phyloP scores from a whole-genome alignment of 768 basidiomycete genomes.

The Hypholoma sublateritium region DNA sequence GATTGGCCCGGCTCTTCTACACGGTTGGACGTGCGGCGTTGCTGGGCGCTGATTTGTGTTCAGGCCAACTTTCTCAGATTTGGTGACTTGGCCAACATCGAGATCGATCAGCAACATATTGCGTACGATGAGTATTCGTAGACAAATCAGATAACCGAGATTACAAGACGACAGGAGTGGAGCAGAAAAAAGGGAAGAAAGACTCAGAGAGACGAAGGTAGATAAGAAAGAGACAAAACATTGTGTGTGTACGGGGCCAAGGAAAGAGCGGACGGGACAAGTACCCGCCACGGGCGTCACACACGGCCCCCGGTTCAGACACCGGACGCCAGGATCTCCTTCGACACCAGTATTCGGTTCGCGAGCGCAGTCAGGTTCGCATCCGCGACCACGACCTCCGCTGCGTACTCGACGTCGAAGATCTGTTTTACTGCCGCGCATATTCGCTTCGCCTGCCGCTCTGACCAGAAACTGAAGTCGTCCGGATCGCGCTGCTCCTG shows the following conservation, averaged over 20 bases:
- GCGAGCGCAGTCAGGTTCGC: constrained; percentile 88
- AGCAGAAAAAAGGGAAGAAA: neutral
- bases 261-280: too few species aligned
- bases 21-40: neutral
- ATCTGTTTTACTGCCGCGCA: constrained; percentile 74
- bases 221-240: neutral
- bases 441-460: constrained; percentile 88
- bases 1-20: neutral
- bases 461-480: constrained; percentile 94
- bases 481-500: constrained; percentile 69
- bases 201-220: neutral
- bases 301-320: neutral
- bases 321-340: constrained; percentile 45
- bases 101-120: too few species aligned
- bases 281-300: neutral
- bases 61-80: neutral
- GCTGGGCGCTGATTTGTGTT: neutral
- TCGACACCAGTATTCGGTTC: constrained; percentile 79
- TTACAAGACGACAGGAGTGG: neutral
- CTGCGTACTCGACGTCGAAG: constrained; percentile 86
- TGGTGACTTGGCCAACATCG: neutral
- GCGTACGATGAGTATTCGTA: too few species aligned
- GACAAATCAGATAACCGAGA: too few species aligned
- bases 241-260: too few species aligned
- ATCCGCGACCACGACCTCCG: constrained; percentile 90